Evolutionary conservation across 108 stramenopile species (phyloP).

Genomic region (Pelagomonas calceolata): DNA sequence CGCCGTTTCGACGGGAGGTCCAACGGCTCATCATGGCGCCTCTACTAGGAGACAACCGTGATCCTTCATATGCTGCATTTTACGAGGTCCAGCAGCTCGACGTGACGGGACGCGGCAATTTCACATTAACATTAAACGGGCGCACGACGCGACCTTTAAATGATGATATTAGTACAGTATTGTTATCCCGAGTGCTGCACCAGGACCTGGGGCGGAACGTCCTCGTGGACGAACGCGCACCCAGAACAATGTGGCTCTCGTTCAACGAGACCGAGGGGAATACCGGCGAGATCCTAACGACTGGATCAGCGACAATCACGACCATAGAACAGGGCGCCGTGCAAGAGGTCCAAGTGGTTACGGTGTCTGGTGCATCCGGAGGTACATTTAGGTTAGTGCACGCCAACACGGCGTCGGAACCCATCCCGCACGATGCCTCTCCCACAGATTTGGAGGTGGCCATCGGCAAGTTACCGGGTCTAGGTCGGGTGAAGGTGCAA

Average conservation of each 20-base stretch:
- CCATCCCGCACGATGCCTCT: neutral
- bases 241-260: neutral
- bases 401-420: neutral
- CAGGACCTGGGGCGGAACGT: neutral
- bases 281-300: neutral
- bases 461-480: neutral
- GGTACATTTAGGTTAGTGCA: neutral
- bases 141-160: neutral
- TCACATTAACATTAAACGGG: neutral
- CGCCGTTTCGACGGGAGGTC: neutral
- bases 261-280: neutral
- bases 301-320: neutral
- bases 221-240: neutral
- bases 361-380: neutral
- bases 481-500: neutral
- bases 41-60: neutral
- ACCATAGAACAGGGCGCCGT: neutral
- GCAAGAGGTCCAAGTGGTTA: neutral
- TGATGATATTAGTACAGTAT: neutral
- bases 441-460: neutral
- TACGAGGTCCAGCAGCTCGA: neutral
- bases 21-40: neutral
- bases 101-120: neutral
- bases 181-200: neutral
- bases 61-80: neutral